These are phyloP conservation scores for Trichosanthes cucumerina DNA, from an alignment of 306 rosid species.

Conservation along the genomic window DNA sequence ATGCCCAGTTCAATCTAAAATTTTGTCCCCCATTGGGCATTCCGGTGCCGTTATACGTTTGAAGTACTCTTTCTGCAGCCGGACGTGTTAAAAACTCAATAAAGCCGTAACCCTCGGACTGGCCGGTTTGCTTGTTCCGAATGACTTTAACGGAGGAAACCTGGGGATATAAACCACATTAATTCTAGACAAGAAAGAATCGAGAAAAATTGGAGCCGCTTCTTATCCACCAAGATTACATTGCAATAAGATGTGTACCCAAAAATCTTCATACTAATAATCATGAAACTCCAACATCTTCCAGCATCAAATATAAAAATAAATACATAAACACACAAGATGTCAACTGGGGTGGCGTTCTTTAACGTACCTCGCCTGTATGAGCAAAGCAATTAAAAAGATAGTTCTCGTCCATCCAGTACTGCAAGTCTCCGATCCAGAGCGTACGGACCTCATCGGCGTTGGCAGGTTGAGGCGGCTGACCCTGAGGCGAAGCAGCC, in stretches of 20 bases:
- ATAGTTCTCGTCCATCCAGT: conserved; percentile 92
- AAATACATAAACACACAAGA: neutral
- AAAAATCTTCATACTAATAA: neutral
- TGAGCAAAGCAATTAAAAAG: conserved; percentile 48
- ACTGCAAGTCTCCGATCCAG: conserved; percentile 95
- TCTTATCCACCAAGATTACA: neutral
- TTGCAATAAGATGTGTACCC: neutral
- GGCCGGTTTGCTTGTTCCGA: conserved; percentile 75
- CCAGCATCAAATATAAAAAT: neutral
- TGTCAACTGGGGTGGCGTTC: neutral
- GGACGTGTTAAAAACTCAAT: conserved; percentile 60
- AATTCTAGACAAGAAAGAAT: neutral
- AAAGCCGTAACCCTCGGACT: conserved; percentile 88
- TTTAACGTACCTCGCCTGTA: conserved; percentile 60
- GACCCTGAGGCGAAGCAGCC: conserved; percentile 28
- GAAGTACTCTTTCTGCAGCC: conserved; percentile 73
- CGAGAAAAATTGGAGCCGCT: neutral
- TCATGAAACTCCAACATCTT: neutral
- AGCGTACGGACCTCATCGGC: conserved; percentile 84
- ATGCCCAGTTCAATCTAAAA: conserved; percentile 92
- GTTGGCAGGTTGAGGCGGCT: conserved; percentile 34
- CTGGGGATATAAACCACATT: conserved; percentile 26
- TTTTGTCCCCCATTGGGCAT: conserved; percentile 82
- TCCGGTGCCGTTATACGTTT: conserved; percentile 56
- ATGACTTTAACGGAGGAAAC: conserved; percentile 63